A percentile compares a stretch with the other conserved stretches of the same genome.
Evolutionary conservation across 2,329 filamentous ascomycete species (phyloP).

Genomic region (Didymella keratinophila): DNA sequence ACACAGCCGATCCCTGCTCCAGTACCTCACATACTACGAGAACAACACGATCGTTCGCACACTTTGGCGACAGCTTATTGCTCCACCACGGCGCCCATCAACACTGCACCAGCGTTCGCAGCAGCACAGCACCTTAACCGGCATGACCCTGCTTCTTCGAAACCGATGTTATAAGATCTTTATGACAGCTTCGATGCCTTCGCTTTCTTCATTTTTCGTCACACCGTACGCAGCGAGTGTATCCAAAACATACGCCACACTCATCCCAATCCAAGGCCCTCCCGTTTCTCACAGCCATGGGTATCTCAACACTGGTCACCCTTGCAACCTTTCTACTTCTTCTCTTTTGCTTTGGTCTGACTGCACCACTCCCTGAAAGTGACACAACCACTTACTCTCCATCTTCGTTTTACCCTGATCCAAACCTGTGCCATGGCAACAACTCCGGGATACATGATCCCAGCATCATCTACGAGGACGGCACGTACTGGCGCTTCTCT

Average conservation of each 20-base stretch:
- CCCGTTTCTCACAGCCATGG: slow-evolving; percentile 19
- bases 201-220: too few relatives aligned
- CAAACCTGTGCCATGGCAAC: slow-evolving; percentile 49
- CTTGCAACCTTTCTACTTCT: slow-evolving; percentile 27
- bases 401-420: slow-evolving; percentile 33
- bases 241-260: not conserved
- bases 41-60: not conserved
- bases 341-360: slow-evolving; percentile 10
- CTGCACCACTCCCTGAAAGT: slow-evolving; percentile 3
- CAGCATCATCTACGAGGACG: slow-evolving; percentile 54
- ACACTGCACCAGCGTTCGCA: not conserved
- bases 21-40: slow-evolving; percentile 6
- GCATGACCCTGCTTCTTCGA: slow-evolving; percentile 8
- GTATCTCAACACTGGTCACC: slow-evolving; percentile 21
- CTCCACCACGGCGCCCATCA: not conserved
- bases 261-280: not conserved
- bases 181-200: not conserved
- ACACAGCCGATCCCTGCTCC: not conserved
- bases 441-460: slow-evolving; percentile 57
- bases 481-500: slow-evolving; percentile 60
- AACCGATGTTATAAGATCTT: not conserved
- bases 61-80: slow-evolving; percentile 6
- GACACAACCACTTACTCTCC: not conserved
- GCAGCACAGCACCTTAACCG: slow-evolving; percentile 5
- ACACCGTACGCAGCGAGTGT: not conserved